Evolutionary conservation across 495 filamentous ascomycete genomes (phyloP).

Genomic region (Cudoniella acicularis): DNA sequence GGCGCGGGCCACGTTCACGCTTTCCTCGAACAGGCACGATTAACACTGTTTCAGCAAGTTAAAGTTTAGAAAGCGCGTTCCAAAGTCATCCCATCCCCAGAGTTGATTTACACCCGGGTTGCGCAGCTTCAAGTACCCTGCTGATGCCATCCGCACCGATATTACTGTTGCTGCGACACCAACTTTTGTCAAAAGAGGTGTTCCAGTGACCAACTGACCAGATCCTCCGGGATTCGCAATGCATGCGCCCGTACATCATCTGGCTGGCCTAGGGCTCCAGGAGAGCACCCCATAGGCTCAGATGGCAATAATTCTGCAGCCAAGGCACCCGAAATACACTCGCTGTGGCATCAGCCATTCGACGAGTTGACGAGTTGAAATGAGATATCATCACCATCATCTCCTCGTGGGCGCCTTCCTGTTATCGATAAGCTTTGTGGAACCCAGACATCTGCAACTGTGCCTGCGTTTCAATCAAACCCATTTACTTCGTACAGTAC

Average conservation of each 20-base stretch:
- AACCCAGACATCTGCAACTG: too few relatives aligned
- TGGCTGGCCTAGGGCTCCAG: background rate
- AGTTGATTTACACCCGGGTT: too few relatives aligned
- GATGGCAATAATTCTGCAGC: background rate
- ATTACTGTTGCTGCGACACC: slow-evolving; percentile 12
- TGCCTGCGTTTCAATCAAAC: too few relatives aligned
- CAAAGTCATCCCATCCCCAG: slow-evolving; percentile 26
- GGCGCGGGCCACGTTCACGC: background rate
- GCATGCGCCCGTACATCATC: background rate
- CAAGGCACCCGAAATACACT: background rate
- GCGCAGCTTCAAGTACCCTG: too few relatives aligned
- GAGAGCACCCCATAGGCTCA: background rate
- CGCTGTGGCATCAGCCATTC: background rate
- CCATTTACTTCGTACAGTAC: too few relatives aligned
- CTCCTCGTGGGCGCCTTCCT: background rate
- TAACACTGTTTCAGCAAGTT: background rate
- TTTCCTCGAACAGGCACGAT: background rate
- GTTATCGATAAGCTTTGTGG: background rate
- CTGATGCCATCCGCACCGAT: too few relatives aligned
- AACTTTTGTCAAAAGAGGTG: slow-evolving; percentile 26
- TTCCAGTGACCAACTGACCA: slow-evolving; percentile 28
- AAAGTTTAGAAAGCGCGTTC: slow-evolving; percentile 25
- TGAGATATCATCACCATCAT: background rate
- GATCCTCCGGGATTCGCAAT: slow-evolving; percentile 25
- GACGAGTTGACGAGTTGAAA: background rate